Base-by-base conservation (phyloP, 257 asterid species). In the Gardenia jasminoides region DNA sequence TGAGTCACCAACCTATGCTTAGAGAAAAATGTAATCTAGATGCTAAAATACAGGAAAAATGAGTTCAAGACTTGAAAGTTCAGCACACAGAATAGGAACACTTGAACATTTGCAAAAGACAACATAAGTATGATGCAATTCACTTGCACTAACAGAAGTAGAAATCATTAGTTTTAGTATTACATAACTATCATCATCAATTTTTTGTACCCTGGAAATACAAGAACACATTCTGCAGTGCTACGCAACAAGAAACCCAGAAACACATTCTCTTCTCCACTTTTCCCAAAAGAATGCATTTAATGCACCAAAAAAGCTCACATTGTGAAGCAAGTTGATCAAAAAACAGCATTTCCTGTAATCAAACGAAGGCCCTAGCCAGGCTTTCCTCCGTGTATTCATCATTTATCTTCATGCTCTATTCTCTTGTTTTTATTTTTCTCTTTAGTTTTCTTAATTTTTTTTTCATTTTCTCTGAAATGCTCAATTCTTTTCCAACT, bases 1-100 rank as follows among this genome's bases (percentile, higher is more conserved):
- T 46, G 50, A 71, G 91, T 90, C 83, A 90, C 84, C 81, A 84
- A 82, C 78, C 81, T 80, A 81, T 73, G 81, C 76, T 75, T 75
- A 58, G 7, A 75, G 41, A 41, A 56, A 75, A 58, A 71, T 56
- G 73, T 69, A 81, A 81, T 54, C 54, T 31, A 64, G 75, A 50
- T 47, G 77, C 77, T 43, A 69, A 54, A 59, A 7, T 10, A 61
- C 1, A 48, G 58, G 13, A 17, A 81, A 68, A 17, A 22, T 24
- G 31, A 75, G 41, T 58, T 44, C n/a, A n/a, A 50, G 3, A 67
- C 24, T 47, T 39, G 8, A 54, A 62, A 67, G 31, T 77, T 19
- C 6, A 31, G 61, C 56, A 12, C 36, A 41, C 30, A 50, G 24
- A 43, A 12, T 59, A 77, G 19, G 48, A 66, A 22, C 50, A 12